These are phyloP conservation scores for Ormosia emarginata DNA, from an alignment of 306 rosid species.

Conservation along the genomic window DNA sequence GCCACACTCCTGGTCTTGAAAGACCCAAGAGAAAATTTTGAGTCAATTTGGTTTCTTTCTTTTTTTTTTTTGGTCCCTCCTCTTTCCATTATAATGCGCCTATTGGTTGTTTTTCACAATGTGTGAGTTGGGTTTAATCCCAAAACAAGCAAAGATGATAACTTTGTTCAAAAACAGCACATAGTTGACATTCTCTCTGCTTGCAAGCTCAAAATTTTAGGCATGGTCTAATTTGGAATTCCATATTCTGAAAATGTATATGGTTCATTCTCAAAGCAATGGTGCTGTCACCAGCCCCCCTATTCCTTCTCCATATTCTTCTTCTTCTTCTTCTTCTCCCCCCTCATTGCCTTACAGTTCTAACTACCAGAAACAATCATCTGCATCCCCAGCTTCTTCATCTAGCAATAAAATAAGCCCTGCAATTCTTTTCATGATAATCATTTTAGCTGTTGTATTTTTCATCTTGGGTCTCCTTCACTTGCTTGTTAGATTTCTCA, in stretches of 20 bases:
- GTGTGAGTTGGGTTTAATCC: conserved; percentile 53
- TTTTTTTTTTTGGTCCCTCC: not conserved
- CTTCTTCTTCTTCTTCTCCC: conserved; percentile 17
- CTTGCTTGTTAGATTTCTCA: conserved; percentile 73
- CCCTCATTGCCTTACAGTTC: conserved; percentile 33
- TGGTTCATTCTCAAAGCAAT: conserved; percentile 49
- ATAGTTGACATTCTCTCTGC: conserved; percentile 17
- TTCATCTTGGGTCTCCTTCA: conserved; percentile 82
- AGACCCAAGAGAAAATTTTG: not conserved
- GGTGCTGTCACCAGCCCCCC: conserved; percentile 37
- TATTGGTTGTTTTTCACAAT: conserved; percentile 34
- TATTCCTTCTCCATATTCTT: conserved; percentile 29
- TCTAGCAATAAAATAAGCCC: conserved; percentile 73
- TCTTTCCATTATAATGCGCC: not conserved
- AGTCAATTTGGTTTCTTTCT: conserved; percentile 15
- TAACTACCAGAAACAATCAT: conserved; percentile 38
- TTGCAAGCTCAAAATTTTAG: not conserved
- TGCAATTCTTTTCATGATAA: conserved; percentile 67
- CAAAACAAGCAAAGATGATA: conserved; percentile 41
- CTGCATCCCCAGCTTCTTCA: conserved; percentile 41
- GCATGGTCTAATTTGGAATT: conserved; percentile 30
- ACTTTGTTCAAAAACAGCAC: conserved; percentile 16
- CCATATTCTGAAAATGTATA: conserved; percentile 52
- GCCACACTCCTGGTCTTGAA: not conserved
- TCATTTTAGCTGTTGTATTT: conserved; percentile 68